A percentile compares a stretch with the other conserved stretches of the same genome.
phyloP scores from a whole-genome alignment of 169 alveolate species.

The Plasmodium falciparum region DNA sequence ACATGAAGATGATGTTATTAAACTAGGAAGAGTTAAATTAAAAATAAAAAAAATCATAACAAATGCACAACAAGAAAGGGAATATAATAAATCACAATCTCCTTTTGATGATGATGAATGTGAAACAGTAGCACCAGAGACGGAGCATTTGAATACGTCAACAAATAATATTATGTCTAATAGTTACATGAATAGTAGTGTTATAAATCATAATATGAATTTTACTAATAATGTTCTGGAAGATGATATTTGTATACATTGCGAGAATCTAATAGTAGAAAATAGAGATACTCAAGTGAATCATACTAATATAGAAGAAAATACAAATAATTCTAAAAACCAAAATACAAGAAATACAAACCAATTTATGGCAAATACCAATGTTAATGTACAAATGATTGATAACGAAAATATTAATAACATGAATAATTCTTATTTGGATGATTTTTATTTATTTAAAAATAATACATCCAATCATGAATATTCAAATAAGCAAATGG shows the following conservation, averaged over 20 bases:
- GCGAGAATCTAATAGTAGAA: neutral
- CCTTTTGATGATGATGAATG: constrained; percentile 80
- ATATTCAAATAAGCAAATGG: neutral
- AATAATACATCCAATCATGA: constrained; percentile 5
- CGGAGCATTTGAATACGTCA: constrained; percentile 12
- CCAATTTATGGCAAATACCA: too few relatives aligned
- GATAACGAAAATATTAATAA: neutral
- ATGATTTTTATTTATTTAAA: neutral
- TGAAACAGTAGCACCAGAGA: constrained; percentile 80
- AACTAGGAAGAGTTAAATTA: constrained; percentile 80
- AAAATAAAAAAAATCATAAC: constrained; percentile 82
- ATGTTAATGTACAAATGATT: neutral
- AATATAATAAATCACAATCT: constrained; percentile 50
- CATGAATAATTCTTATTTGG: constrained; percentile 3
- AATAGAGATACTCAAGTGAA: neutral
- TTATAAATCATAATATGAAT: neutral
- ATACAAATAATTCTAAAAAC: neutral
- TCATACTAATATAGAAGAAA: neutral
- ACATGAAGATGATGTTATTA: constrained; percentile 81
- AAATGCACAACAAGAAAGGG: constrained; percentile 76
- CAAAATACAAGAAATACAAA: neutral
- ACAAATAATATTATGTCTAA: constrained; percentile 6
- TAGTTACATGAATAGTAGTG: neutral
- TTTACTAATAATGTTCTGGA: neutral
- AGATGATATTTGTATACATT: constrained; percentile 3